Evolutionary conservation across 805 yeast species (phyloP), one percentile per base, ranked within the genome.

Genomic region (Candida xyloterini): DNA sequence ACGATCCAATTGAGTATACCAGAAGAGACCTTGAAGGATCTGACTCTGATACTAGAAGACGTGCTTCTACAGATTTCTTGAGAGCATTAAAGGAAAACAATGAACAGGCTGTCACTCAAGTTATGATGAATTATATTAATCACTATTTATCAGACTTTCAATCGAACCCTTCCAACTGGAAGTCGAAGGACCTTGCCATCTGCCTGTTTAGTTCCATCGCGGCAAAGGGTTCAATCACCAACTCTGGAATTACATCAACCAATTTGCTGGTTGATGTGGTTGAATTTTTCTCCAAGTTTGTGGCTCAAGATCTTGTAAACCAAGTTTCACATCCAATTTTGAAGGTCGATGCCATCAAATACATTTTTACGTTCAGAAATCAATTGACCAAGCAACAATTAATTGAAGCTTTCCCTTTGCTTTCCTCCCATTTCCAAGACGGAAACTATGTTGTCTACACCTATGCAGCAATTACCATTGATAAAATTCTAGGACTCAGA

Each of bases 11-110:
- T 39, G 95, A 87, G 54, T 93, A 74, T 58, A 90, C 90, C 15
- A 76, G 98, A 55, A 75, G 95, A 46, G 99, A 93, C 62, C 70
- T 95, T 32, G 99, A 95, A 64, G 98, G 98, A 5, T 81, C 95
- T 0, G 98, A 91, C 59, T 76, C 84, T 10, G 98, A 90, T 56
- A 83, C 96, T 1, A 78, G 99, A 63, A 76, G 97, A 62, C 79
- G 95, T 52, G 80, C 96, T 0, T 81, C 97, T n/a, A 86, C 95
- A 1, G 97, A 88, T 55, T 89, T 93, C 56, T 68, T 93, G 50
- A 77, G 95, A 46, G 95, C 88, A 52, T 72, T 93, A 51, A 87
- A 89, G 52, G 85, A 80, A 33, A 81, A 79, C 38, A 80, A 86
- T 57, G 89, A 89, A 51, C 73, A 76, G 26, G 61, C 78, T 20